Conservation (phyloP, 768 basidiomycete species). For the Pleurotus cornucopiae region DNA sequence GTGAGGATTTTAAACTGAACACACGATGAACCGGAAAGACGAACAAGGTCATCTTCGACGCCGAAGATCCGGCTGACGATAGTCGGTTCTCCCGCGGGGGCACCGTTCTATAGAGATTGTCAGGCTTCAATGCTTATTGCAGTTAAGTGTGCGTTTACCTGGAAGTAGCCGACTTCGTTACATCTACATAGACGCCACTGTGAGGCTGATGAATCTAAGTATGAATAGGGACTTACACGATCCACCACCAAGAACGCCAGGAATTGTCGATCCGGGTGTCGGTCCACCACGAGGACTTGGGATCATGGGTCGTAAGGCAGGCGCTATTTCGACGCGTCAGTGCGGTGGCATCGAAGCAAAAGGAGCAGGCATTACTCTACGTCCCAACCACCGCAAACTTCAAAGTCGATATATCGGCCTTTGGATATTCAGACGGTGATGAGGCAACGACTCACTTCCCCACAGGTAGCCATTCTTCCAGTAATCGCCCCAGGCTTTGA, state of each 20-base stretch:
- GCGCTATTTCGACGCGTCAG: slow-evolving; percentile 18
- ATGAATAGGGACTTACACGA: slow-evolving; percentile 38
- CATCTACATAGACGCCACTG: slow-evolving; percentile 39
- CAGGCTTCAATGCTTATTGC: background rate
- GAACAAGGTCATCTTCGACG: slow-evolving; percentile 49
- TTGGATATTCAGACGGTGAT: background rate
- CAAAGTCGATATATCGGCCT: no score
- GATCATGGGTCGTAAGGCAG: slow-evolving; percentile 39
- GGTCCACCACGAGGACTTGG: slow-evolving; percentile 42
- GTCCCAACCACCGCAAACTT: slow-evolving; percentile 48
- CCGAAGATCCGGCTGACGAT: slow-evolving; percentile 52
- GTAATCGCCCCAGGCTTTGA: slow-evolving; percentile 55
- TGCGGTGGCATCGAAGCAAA: no score
- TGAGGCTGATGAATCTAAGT: no score
- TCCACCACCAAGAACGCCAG: slow-evolving; percentile 66
- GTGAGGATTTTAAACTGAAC: background rate
- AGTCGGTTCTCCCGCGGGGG: slow-evolving; percentile 32
- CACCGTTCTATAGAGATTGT: slow-evolving; percentile 31
- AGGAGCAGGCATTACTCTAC: slow-evolving; percentile 35
- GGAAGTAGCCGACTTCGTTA: slow-evolving; percentile 63
- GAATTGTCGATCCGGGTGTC: slow-evolving; percentile 51
- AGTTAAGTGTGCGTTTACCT: slow-evolving; percentile 23
- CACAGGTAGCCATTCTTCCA: slow-evolving; percentile 48
- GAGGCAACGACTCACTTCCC: slow-evolving; percentile 32
- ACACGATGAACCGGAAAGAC: slow-evolving; percentile 6